Conservation (phyloP, 2,329 filamentous ascomycete species). For the Sporothrix brasiliensis region DNA sequence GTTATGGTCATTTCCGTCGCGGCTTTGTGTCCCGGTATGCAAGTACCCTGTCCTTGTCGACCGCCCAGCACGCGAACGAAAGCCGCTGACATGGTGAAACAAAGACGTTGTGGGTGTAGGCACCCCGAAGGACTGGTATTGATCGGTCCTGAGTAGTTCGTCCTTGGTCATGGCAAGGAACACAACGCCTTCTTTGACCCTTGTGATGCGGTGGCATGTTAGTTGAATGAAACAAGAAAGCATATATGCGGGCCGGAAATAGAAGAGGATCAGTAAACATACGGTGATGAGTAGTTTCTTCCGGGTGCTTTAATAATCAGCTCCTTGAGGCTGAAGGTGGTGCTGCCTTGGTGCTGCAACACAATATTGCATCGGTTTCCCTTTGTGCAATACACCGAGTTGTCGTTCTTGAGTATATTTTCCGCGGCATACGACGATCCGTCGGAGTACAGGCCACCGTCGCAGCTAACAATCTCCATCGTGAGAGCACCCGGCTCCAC, state of each 20-base stretch:
- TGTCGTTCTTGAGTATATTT: conserved; percentile 81
- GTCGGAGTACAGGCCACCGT: conserved; percentile 73
- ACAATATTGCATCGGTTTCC: conserved; percentile 86
- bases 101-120: conserved; percentile 7
- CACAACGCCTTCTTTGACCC: conserved; percentile 87
- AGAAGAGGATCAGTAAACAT: conserved; percentile 47
- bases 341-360: conserved; percentile 76
- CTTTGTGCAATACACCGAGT: conserved; percentile 86
- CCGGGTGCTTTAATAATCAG: conserved; percentile 85
- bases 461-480: conserved; percentile 89
- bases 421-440: conserved; percentile 67
- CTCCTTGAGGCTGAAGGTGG: conserved; percentile 81
- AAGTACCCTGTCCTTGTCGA: neutral
- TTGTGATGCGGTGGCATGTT: conserved; percentile 42
- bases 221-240: neutral
- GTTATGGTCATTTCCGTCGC: conserved; percentile 12
- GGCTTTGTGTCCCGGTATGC: neutral
- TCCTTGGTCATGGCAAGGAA: conserved; percentile 86
- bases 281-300: conserved; percentile 82
- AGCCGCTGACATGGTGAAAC: neutral
- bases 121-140: conserved; percentile 57
- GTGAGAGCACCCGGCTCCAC: conserved; percentile 78
- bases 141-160: conserved; percentile 71
- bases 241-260: neutral
- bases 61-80: neutral